These are phyloP conservation scores for Clavariopsis aquatica DNA, from an alignment of 495 filamentous ascomycete genomes.

Conservation along the genomic window DNA sequence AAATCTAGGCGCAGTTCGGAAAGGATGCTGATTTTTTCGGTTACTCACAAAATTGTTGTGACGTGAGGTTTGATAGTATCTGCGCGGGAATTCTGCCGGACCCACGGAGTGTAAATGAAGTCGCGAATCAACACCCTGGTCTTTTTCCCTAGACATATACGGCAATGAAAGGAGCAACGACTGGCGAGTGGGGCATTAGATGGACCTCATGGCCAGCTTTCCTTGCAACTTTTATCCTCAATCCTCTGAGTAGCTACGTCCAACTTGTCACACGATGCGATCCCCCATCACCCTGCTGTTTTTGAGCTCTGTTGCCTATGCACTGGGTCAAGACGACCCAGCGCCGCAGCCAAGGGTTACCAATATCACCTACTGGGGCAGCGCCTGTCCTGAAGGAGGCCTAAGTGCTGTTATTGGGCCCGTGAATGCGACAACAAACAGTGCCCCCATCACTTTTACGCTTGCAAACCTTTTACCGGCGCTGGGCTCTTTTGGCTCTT, in stretches of 20 bases:
- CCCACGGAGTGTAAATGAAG: slow-evolving; percentile 19
- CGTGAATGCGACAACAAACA: slow-evolving; percentile 17
- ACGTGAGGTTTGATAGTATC: slow-evolving; percentile 3
- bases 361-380: slow-evolving; percentile 23
- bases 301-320: slow-evolving; percentile 4
- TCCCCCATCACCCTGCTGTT: not conserved
- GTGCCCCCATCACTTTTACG: slow-evolving; percentile 14
- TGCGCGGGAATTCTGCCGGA: slow-evolving; percentile 7
- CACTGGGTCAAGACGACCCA: slow-evolving; percentile 2
- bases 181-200: slow-evolving; percentile 14
- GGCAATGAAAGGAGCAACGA: slow-evolving; percentile 14
- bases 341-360: slow-evolving; percentile 6
- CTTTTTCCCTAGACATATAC: slow-evolving; percentile 12
- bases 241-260: slow-evolving; percentile 8
- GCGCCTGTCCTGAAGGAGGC: slow-evolving; percentile 22
- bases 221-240: slow-evolving; percentile 6
- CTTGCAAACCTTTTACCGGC: slow-evolving; percentile 20
- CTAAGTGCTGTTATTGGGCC: slow-evolving; percentile 12
- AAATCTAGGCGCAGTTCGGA: slow-evolving; percentile 1
- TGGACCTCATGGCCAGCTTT: slow-evolving; percentile 4
- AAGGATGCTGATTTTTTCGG: slow-evolving; percentile 1
- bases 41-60: not conserved
- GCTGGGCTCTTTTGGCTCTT: slow-evolving; percentile 19
- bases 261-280: slow-evolving; percentile 8
- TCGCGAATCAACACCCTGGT: slow-evolving; percentile 22